These are phyloP conservation scores for Fragaria iinumae DNA, from an alignment of 306 rosid species.

Conservation along the genomic window DNA sequence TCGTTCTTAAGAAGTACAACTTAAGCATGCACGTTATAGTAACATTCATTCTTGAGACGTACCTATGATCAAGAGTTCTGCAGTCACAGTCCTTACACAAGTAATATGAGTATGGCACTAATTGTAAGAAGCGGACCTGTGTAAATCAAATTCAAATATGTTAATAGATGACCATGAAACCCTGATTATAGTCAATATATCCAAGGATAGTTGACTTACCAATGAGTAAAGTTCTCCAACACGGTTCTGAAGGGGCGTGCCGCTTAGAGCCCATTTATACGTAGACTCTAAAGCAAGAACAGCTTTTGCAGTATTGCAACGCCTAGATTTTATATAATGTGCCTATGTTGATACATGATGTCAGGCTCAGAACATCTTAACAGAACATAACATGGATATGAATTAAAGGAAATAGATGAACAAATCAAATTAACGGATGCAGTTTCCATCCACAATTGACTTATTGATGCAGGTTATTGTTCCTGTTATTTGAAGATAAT, in stretches of 20 bases:
- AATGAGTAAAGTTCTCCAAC: constrained; percentile 84
- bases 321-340: constrained; percentile 70
- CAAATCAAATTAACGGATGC: not conserved
- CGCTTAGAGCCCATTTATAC: constrained; percentile 92
- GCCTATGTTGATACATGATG: constrained; percentile 44
- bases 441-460: not conserved
- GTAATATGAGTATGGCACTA: constrained; percentile 76
- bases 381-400: not conserved
- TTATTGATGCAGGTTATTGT: not conserved
- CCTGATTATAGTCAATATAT: constrained; percentile 11
- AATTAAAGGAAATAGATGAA: not conserved
- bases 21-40: not conserved
- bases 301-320: constrained; percentile 74
- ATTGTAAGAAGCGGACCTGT: constrained; percentile 83
- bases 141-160: constrained; percentile 24
- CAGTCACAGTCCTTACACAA: constrained; percentile 96
- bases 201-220: constrained; percentile 36
- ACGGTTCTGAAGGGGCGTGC: constrained; percentile 92
- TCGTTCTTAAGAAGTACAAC: constrained; percentile 37
- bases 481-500: constrained; percentile 1
- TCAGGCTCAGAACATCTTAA: not conserved
- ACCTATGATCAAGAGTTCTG: constrained; percentile 78
- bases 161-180: constrained; percentile 22
- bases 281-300: constrained; percentile 76
- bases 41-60: constrained; percentile 23